Percentiles rank a stretch among this genome's conserved stretches.
These are phyloP conservation scores for Alternaria sp. DNA, from an alignment of 2,329 filamentous ascomycete genomes.

Conservation along the genomic window DNA sequence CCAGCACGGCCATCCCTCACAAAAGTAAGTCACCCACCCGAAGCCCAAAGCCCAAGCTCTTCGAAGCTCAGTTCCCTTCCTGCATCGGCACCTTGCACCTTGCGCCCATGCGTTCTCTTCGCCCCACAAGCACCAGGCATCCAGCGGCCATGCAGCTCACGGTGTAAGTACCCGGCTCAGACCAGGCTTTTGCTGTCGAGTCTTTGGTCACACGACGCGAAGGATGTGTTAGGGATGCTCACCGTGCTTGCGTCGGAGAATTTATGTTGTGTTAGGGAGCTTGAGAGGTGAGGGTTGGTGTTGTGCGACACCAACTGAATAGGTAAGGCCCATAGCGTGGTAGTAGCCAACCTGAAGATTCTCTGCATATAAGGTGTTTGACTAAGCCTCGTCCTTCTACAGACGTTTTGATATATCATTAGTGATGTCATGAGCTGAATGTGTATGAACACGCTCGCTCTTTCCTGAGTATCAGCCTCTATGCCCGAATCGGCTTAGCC, in stretches of 20 bases:
- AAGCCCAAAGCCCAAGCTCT: neutral
- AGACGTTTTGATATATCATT: too few relatives aligned
- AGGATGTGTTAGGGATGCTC: too few relatives aligned
- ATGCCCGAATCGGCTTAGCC: too few relatives aligned
- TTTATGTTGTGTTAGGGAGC: neutral
- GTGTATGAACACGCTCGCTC: too few relatives aligned
- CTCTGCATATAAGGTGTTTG: too few relatives aligned
- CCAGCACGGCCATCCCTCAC: neutral
- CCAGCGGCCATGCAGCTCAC: neutral
- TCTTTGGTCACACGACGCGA: neutral
- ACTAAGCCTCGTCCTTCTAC: too few relatives aligned
- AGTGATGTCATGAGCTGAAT: too few relatives aligned
- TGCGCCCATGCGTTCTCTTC: neutral
- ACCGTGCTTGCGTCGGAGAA: neutral
- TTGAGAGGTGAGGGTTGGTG: neutral
- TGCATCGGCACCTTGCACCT: neutral
- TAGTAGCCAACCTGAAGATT: too few relatives aligned
- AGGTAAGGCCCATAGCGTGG: too few relatives aligned
- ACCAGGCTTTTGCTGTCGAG: neutral
- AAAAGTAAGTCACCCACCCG: neutral
- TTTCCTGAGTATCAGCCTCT: too few relatives aligned
- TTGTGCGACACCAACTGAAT: too few relatives aligned
- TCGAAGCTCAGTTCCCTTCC: neutral
- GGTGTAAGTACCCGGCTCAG: neutral
- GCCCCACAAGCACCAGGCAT: neutral